Evolutionary conservation across 805 yeast genomes (phyloP), one percentile per base, ranked within the genome.

Genomic region (Barnettozyma populi): DNA sequence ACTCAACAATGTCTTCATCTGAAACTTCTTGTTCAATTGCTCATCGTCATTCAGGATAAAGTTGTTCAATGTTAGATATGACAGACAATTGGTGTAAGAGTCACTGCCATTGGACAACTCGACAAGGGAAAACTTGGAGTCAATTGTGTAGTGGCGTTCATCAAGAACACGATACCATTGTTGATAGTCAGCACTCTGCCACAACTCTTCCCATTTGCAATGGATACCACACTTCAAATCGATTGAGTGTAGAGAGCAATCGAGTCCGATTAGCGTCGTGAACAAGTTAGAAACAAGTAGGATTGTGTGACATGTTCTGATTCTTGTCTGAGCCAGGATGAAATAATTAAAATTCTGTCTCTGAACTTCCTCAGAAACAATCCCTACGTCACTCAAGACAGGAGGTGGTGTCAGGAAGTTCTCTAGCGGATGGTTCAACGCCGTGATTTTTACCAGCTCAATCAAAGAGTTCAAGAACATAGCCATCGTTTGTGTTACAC

Each of bases 401-500:
- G 70, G 69, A 25, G 73, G 73, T 23, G 71, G 72, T 8, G 63
- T 66, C 43, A 70, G 52, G 32, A 71, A 61, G 43, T 65, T 63
- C 53, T 79, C 80, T 45, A 84, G 73, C n/a, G 84, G 78, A 41
- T 74, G 64, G 56, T 82, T 84, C 56, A 86, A 73, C 19, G 85
- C 81, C 0, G 90, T 83, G 0, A 86, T 72, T 56, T 83, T 86
- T 16, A 90, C 83, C 60, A 90, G 68, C 19, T 89, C 83, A 52
- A 86, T 81, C 56, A 90, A 74, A 0, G 95, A 92, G 64, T 82
- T 84, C 37, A 90, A 77, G 61, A 88, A 95, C 29, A 90, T 76
- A 11, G 86, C 79, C 46, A 90, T 89, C 44, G 86, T 84, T 57
- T 82, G 84, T 35, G 82, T 90, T 54, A 86, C 83, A 45, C 82